Percentiles rank a stretch among this genome's conserved stretches.
These are phyloP conservation scores for Starmerella vaccinii DNA, from an alignment of 805 yeast species.

Conservation along the genomic window DNA sequence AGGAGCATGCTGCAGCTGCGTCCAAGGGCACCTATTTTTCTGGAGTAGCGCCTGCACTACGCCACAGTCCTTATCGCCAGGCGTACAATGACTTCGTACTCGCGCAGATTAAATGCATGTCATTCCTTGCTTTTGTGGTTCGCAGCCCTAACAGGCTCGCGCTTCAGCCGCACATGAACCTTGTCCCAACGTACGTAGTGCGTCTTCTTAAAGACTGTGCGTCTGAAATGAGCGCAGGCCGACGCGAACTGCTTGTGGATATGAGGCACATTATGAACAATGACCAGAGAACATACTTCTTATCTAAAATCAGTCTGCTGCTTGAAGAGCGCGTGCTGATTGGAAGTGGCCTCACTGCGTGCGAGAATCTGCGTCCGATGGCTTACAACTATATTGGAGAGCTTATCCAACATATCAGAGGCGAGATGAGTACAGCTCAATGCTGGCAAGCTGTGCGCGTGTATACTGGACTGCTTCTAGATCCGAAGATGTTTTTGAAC, in stretches of 20 bases:
- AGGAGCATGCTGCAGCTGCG: constrained; percentile 51
- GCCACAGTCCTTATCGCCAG: constrained; percentile 43
- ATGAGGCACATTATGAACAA: constrained; percentile 91
- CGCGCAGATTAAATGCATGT: constrained; percentile 93
- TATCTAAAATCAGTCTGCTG: constrained; percentile 73
- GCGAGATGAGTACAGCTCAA: constrained; percentile 69
- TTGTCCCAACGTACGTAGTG: constrained; percentile 78
- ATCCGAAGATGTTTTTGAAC: constrained; percentile 69
- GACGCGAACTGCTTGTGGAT: constrained; percentile 88
- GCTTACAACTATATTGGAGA: constrained; percentile 96
- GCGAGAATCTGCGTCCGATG: constrained; percentile 79
- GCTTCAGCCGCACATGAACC: constrained; percentile 44
- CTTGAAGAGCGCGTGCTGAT: constrained; percentile 80
- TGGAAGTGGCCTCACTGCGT: constrained; percentile 86
- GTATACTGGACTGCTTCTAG: constrained; percentile 71
- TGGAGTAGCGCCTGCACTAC: constrained; percentile 63
- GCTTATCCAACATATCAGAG: constrained; percentile 81
- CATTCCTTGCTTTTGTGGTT: constrained; percentile 85
- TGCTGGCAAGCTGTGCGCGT: constrained; percentile 79
- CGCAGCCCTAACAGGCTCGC: constrained; percentile 63
- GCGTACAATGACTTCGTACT: constrained; percentile 80
- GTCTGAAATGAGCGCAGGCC: constrained; percentile 76
- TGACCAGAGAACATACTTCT: constrained; percentile 67
- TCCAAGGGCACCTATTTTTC: constrained; percentile 51
- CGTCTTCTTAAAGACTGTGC: constrained; percentile 91